A percentile compares a stretch with the other conserved stretches of the same genome.
Conservation (phyloP, 768 basidiomycete genomes). For the Tylopilus sp. region DNA sequence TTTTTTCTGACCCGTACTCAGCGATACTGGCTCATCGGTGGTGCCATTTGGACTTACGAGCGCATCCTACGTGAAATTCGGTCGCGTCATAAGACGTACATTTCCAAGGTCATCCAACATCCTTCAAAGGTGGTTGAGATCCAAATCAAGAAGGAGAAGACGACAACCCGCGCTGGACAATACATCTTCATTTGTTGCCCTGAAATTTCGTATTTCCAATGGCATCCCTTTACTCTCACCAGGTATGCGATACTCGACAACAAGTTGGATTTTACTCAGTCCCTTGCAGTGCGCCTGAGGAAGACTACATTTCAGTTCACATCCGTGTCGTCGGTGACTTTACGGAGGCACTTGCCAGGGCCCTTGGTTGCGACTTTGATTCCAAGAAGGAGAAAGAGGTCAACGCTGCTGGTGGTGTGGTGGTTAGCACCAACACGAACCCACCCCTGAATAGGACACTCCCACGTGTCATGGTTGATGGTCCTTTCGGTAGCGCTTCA, state of each 20-base stretch:
- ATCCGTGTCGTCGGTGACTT: conserved; percentile 93
- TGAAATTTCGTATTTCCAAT: conserved; percentile 91
- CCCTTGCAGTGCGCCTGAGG: conserved; percentile 74
- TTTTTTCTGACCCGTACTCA: conserved; percentile 27
- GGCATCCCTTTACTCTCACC: conserved; percentile 96
- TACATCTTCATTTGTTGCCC: conserved; percentile 93
- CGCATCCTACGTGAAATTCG: conserved; percentile 90
- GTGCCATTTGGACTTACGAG: conserved; percentile 81
- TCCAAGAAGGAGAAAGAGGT: conserved; percentile 46
- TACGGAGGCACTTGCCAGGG: conserved; percentile 74
- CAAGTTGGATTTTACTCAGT: neutral
- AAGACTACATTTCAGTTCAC: conserved; percentile 93
- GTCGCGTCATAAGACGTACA: conserved; percentile 86
- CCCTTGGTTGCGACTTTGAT: conserved; percentile 82
- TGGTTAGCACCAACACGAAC: conserved; percentile 54
- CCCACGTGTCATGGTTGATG: conserved; percentile 94
- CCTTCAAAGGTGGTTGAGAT: conserved; percentile 93
- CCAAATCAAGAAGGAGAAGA: conserved; percentile 97
- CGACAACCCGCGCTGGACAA: conserved; percentile 77
- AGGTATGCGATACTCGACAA: conserved; percentile 37
- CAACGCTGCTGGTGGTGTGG: conserved; percentile 48
- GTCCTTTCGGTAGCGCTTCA: conserved; percentile 88
- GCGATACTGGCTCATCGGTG: conserved; percentile 90
- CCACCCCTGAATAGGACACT: conserved; percentile 68
- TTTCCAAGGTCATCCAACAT: conserved; percentile 94